A percentile compares a stretch with the other conserved stretches of the same genome.
phyloP scores from a whole-genome alignment of 2,329 filamentous ascomycete species.

The Fusarium oligoseptatum region DNA sequence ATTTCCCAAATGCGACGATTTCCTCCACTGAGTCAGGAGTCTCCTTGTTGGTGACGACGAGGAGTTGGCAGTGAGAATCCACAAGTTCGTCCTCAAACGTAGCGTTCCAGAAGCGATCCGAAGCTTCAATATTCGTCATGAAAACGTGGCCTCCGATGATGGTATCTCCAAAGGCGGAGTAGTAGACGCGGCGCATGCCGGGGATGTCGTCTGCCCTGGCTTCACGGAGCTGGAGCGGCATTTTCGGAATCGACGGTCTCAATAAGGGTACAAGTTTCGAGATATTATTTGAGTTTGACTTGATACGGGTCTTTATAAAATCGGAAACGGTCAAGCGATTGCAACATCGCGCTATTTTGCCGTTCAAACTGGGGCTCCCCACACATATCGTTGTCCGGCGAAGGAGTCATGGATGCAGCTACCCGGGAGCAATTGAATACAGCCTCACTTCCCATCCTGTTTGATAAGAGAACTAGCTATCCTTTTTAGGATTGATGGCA shows the following conservation, averaged over 20 bases:
- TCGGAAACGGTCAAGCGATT: neutral
- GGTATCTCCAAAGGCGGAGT: slow-evolving; percentile 59
- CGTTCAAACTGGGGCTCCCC: slow-evolving; percentile 5
- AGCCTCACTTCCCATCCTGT: neutral
- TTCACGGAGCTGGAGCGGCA: slow-evolving; percentile 52
- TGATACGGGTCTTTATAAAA: neutral
- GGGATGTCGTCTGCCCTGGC: slow-evolving; percentile 57
- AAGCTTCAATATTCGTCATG: slow-evolving; percentile 43
- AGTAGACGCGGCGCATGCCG: slow-evolving; percentile 58
- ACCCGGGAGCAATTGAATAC: slow-evolving; percentile 14
- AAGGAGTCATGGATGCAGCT: neutral
- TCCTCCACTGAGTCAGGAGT: slow-evolving; percentile 32
- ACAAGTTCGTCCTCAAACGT: slow-evolving; percentile 55
- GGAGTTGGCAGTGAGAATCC: slow-evolving; percentile 54
- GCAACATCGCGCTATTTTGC: neutral
- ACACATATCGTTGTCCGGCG: neutral
- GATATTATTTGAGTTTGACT: neutral
- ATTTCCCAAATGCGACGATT: slow-evolving; percentile 63
- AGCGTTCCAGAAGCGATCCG: slow-evolving; percentile 53
- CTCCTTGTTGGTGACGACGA: slow-evolving; percentile 55
- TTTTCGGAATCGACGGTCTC: slow-evolving; percentile 4
- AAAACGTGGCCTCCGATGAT: slow-evolving; percentile 56
- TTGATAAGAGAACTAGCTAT: neutral
- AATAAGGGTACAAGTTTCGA: neutral
- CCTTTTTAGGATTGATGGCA: neutral